Evolutionary conservation across 1,284 basidiomycete genomes (phyloP), one percentile per base, ranked within the genome.

Genomic region (Ustanciosporium gigantosporum): DNA sequence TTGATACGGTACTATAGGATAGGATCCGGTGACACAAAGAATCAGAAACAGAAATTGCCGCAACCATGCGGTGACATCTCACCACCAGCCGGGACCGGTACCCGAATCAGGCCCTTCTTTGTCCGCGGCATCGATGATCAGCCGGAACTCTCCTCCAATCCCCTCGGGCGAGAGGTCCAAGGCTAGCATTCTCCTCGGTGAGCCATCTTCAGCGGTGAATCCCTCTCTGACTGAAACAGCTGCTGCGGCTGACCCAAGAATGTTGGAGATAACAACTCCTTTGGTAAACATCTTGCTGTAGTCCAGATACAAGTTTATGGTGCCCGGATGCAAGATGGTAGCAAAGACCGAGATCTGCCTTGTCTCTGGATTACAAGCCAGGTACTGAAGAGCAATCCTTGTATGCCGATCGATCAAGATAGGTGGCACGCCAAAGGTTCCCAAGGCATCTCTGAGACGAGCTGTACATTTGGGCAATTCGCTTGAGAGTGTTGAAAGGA

Each of bases 261-360:
- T 27, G 21, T 49, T 46, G 31, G 41, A 49, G 22, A 59, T 51
- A 7, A 66, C 51, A 13, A 66, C 51, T 4, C 62, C 62, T 23
- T 57, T 43, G 4, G 57, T 66, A 20, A 66, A 71, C 68, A 71
- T 71, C 39, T 61, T 53, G 32, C 34, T 41, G 29, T 49, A 53
- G 41, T 71, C 68, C 23, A 71, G 32, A n/a, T 66, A 58, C 31
- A 71, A 38, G 36, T 51, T 34, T 27, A 66, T 51, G 7, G 64
- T 57, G 16, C 68, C 68, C 1, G 66, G 39, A 15, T 58, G 53
- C 19, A 57, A 36, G 25, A 66, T 56, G 9, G 56, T 53, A 2
- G 60, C 62, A 21, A 53, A 46, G 2, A 68, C 5, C 34, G 41
- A 48, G n/a, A 52, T 53, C 25, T 47, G 48, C 9, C 68, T 41